phyloP scores from a whole-genome alignment of 1,284 basidiomycete genomes.

The Leucoagaricus sp. region DNA sequence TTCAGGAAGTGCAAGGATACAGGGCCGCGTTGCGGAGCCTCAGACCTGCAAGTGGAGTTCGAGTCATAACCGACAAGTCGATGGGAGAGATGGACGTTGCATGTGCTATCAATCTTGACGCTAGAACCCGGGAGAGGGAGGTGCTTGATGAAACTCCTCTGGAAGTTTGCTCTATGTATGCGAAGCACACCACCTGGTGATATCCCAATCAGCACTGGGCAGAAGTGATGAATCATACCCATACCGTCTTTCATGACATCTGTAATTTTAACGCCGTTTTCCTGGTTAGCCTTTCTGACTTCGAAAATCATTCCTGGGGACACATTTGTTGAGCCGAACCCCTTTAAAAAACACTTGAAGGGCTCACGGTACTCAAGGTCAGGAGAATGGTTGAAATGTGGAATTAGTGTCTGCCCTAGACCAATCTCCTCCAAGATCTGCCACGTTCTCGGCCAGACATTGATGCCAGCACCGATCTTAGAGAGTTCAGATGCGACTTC shows the following conservation, averaged over 20 bases:
- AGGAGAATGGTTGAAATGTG: constrained; percentile 11
- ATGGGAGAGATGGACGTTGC: constrained; percentile 15
- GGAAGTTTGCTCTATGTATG: constrained; percentile 18
- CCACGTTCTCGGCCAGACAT: constrained; percentile 27
- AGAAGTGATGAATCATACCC: not conserved
- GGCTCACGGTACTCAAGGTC: constrained; percentile 11
- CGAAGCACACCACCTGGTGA: constrained; percentile 19
- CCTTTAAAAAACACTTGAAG: not conserved
- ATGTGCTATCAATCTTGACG: not conserved
- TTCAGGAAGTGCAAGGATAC: constrained; percentile 37
- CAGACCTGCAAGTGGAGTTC: no score
- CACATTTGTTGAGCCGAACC: not conserved
- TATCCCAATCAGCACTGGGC: no score
- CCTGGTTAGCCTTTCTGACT: constrained; percentile 10
- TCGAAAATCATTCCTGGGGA: constrained; percentile 4
- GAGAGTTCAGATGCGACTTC: constrained; percentile 23
- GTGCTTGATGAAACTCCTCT: constrained; percentile 13
- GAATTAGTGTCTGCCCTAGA: constrained; percentile 20
- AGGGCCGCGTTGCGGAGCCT: not conserved
- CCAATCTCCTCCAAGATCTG: constrained; percentile 24
- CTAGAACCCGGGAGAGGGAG: not conserved
- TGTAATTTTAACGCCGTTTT: constrained; percentile 7
- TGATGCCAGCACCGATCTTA: constrained; percentile 27
- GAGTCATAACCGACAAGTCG: constrained; percentile 12
- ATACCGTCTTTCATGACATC: constrained; percentile 12